These are phyloP conservation scores for Diplotaxis tenuifolia DNA, from an alignment of 345 rosid species.

Conservation along the genomic window DNA sequence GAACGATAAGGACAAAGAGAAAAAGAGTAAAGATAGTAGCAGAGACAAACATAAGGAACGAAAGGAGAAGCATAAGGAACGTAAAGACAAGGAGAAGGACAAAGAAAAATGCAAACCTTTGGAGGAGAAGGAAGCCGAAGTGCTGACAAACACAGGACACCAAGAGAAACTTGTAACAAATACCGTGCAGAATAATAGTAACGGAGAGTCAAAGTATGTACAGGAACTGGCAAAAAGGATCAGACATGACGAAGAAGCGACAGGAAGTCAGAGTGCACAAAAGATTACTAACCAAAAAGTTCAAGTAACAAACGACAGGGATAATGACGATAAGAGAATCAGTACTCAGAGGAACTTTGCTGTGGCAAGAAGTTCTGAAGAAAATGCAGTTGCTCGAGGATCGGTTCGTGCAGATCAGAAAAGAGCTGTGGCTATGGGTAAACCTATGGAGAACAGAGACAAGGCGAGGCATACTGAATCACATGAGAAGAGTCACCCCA, in stretches of 20 bases:
- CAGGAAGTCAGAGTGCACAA: conserved; percentile 39
- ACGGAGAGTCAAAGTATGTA: conserved; percentile 45
- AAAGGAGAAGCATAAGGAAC: conserved; percentile 45
- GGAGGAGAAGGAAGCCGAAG: conserved; percentile 39
- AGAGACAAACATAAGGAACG: conserved; percentile 49
- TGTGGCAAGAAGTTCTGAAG: conserved; percentile 35
- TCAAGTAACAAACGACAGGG: conserved; percentile 31
- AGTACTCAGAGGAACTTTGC: conserved; percentile 36
- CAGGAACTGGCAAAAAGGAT: conserved; percentile 56
- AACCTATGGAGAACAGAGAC: conserved; percentile 40
- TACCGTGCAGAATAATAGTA: conserved; percentile 33
- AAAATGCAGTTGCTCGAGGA: conserved; percentile 30
- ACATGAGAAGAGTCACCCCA: conserved; percentile 40
- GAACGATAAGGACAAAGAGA: conserved; percentile 51
- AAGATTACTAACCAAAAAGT: conserved; percentile 20
- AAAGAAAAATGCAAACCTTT: conserved; percentile 40
- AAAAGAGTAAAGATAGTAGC: conserved; percentile 47
- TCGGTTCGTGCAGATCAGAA: conserved; percentile 34
- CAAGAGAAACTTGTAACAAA: conserved; percentile 36
- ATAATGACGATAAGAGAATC: conserved; percentile 38
- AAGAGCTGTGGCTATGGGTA: conserved; percentile 38
- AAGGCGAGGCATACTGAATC: conserved; percentile 39
- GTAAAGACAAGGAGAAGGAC: conserved; percentile 42
- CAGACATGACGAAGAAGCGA: conserved; percentile 46
- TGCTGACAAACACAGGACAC: conserved; percentile 24